These are phyloP conservation scores for Fusarium paranaense DNA, from an alignment of 2,329 filamentous ascomycete genomes.

Conservation along the genomic window DNA sequence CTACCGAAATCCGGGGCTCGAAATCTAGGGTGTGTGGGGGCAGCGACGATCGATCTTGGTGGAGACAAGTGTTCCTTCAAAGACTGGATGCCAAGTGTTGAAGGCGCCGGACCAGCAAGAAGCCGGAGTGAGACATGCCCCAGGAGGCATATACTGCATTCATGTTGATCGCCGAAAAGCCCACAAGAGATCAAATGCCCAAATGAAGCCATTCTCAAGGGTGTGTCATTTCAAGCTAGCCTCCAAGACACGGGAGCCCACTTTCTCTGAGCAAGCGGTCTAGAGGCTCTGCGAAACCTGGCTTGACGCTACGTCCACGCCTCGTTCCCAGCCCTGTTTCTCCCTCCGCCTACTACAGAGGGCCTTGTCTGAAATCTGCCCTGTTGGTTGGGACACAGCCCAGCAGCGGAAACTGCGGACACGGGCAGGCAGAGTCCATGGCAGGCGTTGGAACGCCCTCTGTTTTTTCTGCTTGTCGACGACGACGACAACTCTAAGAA, in stretches of 20 bases:
- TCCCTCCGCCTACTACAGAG: neutral
- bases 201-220: neutral
- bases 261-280: neutral
- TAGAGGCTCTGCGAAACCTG: slow-evolving; percentile 6
- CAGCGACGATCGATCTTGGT: neutral
- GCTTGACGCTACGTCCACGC: neutral
- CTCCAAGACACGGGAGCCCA: neutral
- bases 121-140: neutral
- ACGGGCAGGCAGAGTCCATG: neutral
- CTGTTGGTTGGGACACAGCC: neutral
- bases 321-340: neutral
- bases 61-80: neutral
- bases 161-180: neutral
- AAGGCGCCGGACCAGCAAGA: neutral
- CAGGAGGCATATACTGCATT: neutral
- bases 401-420: neutral
- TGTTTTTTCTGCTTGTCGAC: neutral
- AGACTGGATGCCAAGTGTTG: neutral
- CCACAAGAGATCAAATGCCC: neutral
- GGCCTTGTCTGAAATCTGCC: neutral
- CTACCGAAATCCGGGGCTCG: neutral
- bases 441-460: neutral
- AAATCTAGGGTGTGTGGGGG: neutral
- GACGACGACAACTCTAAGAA: neutral
- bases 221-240: neutral